Conservation (phyloP, 164 flowering plant species). For the Hamamelis virginiana region DNA sequence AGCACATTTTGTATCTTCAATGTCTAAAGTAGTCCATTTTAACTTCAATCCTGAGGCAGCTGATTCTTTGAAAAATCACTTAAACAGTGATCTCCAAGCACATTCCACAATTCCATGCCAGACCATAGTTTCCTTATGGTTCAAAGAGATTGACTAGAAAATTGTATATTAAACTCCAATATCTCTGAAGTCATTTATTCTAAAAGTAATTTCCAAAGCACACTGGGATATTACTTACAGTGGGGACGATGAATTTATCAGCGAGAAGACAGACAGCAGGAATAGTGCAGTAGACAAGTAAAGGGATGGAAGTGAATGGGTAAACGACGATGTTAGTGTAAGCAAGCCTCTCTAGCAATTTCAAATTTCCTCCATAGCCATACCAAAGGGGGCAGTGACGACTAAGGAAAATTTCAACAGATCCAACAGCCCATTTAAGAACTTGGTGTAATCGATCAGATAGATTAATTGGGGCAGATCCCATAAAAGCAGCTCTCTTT, state of each 20-base stretch:
- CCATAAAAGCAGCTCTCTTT: constrained; percentile 58
- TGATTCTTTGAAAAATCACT: too few species aligned
- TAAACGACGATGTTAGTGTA: constrained; percentile 65
- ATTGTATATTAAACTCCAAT: too few species aligned
- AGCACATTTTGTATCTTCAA: too few species aligned
- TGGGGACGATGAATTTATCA: constrained; percentile 69
- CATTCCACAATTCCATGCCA: too few species aligned
- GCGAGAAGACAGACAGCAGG: constrained; percentile 75
- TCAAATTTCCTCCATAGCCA: constrained; percentile 57
- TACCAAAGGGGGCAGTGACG: constrained; percentile 72
- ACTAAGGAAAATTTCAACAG: constrained; percentile 64
- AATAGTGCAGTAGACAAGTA: constrained; percentile 60
- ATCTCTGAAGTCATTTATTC: too few species aligned
- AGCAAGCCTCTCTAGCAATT: constrained; percentile 23
- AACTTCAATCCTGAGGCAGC: too few species aligned
- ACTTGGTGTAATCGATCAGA: constrained; percentile 63
- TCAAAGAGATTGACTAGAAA: too few species aligned
- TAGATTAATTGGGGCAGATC: constrained; percentile 37
- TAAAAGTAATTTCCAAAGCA: too few species aligned
- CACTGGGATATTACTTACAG: constrained; percentile 35
- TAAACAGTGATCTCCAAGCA: too few species aligned
- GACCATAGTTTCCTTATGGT: too few species aligned
- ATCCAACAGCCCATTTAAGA: constrained; percentile 70
- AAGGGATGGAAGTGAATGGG: constrained; percentile 71
- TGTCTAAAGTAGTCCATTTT: too few species aligned